Evolutionary conservation across 805 yeast species (phyloP).

Genomic region (Ogataea nakhonphanomensis): DNA sequence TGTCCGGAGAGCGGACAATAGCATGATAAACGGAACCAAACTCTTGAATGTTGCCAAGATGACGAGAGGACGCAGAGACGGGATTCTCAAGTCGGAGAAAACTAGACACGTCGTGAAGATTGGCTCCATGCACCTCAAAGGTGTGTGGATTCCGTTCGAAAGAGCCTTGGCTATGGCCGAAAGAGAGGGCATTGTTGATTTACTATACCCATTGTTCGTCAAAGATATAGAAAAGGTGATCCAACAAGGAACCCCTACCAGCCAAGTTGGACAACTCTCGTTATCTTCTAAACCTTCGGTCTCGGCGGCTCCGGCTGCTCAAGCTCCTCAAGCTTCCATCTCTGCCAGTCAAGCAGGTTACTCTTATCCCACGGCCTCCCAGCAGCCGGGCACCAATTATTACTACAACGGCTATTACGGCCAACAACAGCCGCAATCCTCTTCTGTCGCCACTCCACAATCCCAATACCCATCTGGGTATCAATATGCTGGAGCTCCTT

Average conservation of each 20-base stretch:
- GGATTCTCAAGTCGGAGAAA: slow-evolving; percentile 62
- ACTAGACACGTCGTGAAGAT: slow-evolving; percentile 63
- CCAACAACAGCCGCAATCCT: slow-evolving; percentile 15
- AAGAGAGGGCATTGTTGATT: slow-evolving; percentile 56
- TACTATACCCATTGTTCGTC: slow-evolving; percentile 53
- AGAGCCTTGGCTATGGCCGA: slow-evolving; percentile 64
- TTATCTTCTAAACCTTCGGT: slow-evolving; percentile 16
- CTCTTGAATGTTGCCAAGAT: slow-evolving; percentile 63
- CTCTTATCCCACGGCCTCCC: slow-evolving; percentile 17
- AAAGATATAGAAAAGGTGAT: slow-evolving; percentile 51
- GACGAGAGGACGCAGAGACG: slow-evolving; percentile 70
- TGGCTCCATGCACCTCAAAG: slow-evolving; percentile 70
- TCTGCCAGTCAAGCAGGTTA: slow-evolving; percentile 13
- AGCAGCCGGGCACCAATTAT: slow-evolving; percentile 13
- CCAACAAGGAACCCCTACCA: slow-evolving; percentile 31
- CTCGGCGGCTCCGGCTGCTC: slow-evolving; percentile 7
- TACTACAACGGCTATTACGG: slow-evolving; percentile 20
- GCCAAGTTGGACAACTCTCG: slow-evolving; percentile 23
- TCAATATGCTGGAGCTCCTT: slow-evolving; percentile 13
- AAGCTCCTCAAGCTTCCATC: slow-evolving; percentile 6
- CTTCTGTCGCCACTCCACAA: slow-evolving; percentile 11
- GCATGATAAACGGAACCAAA: slow-evolving; percentile 68
- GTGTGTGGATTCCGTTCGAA: slow-evolving; percentile 72
- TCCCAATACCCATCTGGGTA: slow-evolving; percentile 19
- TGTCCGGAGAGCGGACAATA: slow-evolving; percentile 63